These are phyloP conservation scores for Eimeria falciformis DNA, from an alignment of 169 alveolate species.

Conservation along the genomic window DNA sequence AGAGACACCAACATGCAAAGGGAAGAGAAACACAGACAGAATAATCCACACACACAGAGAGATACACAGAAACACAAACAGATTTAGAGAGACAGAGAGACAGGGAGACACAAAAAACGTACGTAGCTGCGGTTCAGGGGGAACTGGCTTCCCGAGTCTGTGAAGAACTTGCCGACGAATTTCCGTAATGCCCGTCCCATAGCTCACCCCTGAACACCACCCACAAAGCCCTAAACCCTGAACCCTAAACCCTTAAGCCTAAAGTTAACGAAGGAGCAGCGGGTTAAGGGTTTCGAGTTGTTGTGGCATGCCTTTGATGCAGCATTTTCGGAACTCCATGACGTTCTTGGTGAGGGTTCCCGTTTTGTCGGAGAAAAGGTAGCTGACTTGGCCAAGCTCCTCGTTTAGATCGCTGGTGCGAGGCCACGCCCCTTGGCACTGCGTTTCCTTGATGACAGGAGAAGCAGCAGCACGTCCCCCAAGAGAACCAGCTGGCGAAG, in stretches of 20 bases:
- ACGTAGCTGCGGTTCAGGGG: constrained; percentile 11
- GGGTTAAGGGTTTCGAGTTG: neutral
- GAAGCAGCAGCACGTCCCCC: neutral
- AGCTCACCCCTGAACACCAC: constrained; percentile 21
- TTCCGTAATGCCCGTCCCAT: constrained; percentile 71
- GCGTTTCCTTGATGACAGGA: neutral
- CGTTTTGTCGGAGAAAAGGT: constrained; percentile 97
- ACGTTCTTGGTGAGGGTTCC: constrained; percentile 98
- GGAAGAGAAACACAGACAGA: no score
- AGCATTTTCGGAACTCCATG: constrained; percentile 91
- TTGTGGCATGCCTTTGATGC: constrained; percentile 81
- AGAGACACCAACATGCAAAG: no score
- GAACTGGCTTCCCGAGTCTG: constrained; percentile 28
- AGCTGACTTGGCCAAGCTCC: constrained; percentile 79
- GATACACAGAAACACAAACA: no score
- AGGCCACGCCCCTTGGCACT: constrained; percentile 63
- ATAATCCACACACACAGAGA: no score
- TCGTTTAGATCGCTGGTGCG: constrained; percentile 68
- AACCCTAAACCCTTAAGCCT: constrained; percentile 35
- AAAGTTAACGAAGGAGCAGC: no score
- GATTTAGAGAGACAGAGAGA: no score
- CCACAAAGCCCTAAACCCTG: constrained; percentile 20
- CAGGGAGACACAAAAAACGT: neutral
- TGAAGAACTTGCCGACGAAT: constrained; percentile 34
- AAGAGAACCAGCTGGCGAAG: neutral